Base-by-base conservation (phyloP, 164 flowering plant genomes). In the Kingdonia uniflora region DNA sequence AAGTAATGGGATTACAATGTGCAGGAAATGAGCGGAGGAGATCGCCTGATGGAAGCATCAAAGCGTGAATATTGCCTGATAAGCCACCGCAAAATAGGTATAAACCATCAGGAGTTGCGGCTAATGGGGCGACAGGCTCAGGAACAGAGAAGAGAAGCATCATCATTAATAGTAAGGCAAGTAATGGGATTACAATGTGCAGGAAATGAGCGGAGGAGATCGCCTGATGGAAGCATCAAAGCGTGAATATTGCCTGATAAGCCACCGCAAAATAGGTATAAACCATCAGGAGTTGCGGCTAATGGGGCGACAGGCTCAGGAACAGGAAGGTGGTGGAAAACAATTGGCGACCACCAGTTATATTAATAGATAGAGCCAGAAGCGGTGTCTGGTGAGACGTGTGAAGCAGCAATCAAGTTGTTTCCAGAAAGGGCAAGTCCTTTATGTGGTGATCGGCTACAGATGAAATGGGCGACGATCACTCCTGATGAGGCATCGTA, bases 61-160 rank as follows among this genome's bases (percentile, higher is more conserved):
- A 15, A 15, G 60, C 52, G 19, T 71, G 68, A 29, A 80, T 57
- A 2, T 55, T 35, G 42, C 81, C 81, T 0, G 80, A 80, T 19
- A 79, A 11, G 26, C 84, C 81, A 0, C 84, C 84, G 6, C 77
- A 71, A 22, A 80, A 77, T 46, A 80, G 65, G 47, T 52, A 73
- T 0, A 16, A 46, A 19, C 85, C 78, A 24, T 80, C 78, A 0
- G 52, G 37, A 1, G 76, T 67, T 56, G 74, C 69, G 0, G 60
- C 53, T 6, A 80, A 37, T 23, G 81, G 81, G 2, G 76, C 80
- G 0, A 73, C 78, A 11, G 80, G 80, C 55, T 77, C n/a, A n/a
- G n/a, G n/a, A n/a, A n/a, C n/a, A n/a, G n/a, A n/a, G n/a, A n/a
- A n/a, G n/a, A n/a, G n/a, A n/a, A n/a, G n/a, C n/a, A 24, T 63